These are phyloP conservation scores for Axilococcus clingmanii DNA, from an alignment of 139 green algal species.

Conservation along the genomic window DNA sequence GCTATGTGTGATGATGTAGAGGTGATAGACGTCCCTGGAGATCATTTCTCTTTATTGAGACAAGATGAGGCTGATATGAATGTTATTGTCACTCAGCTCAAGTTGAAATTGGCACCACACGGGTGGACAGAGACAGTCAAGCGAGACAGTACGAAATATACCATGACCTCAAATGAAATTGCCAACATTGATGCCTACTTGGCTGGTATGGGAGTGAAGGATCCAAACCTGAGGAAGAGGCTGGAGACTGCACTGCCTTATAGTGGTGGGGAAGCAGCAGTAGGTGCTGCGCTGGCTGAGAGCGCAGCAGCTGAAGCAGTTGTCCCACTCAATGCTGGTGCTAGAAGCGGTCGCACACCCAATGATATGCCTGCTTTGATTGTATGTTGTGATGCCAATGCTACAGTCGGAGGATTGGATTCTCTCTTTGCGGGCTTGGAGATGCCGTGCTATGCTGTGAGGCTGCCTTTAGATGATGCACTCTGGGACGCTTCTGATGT, in stretches of 20 bases:
- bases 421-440: constrained; percentile 13
- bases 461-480: constrained; percentile 10
- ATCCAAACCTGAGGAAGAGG: constrained; percentile 20
- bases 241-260: constrained; percentile 31
- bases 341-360: neutral
- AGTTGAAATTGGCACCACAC: constrained; percentile 35
- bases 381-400: constrained; percentile 29
- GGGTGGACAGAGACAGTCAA: constrained; percentile 33
- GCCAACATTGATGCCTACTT: constrained; percentile 67
- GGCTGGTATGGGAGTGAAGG: constrained; percentile 64
- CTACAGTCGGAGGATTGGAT: constrained; percentile 24
- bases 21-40: constrained; percentile 53
- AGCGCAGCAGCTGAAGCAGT: neutral
- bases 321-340: constrained; percentile 11
- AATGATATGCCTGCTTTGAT: constrained; percentile 6
- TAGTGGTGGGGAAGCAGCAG: constrained; percentile 1
- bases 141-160: constrained; percentile 5
- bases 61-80: constrained; percentile 44
- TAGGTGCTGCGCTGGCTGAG: neutral
- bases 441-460: constrained; percentile 20
- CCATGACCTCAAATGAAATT: constrained; percentile 33
- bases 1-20: constrained; percentile 54
- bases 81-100: constrained; percentile 38
- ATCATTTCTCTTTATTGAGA: constrained; percentile 81
- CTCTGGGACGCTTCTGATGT: constrained; percentile 18